A percentile compares a stretch with the other conserved stretches of the same genome.
Conservation (phyloP, 495 filamentous ascomycete genomes). For the Acidiella bohemica region DNA sequence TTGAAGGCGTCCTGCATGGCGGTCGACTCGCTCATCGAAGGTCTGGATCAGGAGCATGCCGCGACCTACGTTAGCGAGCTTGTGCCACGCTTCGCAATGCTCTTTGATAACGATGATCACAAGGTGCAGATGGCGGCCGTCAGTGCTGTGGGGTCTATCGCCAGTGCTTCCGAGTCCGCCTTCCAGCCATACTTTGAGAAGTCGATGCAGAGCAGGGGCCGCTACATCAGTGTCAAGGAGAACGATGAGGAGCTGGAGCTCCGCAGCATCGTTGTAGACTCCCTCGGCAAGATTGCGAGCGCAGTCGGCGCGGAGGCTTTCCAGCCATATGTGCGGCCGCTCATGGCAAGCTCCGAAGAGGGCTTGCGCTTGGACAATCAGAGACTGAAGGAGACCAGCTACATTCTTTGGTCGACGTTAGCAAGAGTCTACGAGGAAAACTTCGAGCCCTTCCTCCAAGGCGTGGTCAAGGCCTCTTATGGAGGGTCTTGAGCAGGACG, state of each 20-base stretch:
- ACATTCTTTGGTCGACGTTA: constrained; percentile 89
- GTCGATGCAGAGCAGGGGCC: constrained; percentile 72
- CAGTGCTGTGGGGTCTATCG: constrained; percentile 79
- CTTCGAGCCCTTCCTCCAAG: constrained; percentile 73
- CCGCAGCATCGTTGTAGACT: constrained; percentile 74
- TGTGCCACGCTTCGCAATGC: constrained; percentile 64
- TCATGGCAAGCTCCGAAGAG: constrained; percentile 87
- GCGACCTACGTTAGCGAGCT: constrained; percentile 67
- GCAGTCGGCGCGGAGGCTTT: constrained; percentile 80
- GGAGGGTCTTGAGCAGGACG: constrained; percentile 75
- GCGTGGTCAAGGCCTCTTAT: constrained; percentile 76
- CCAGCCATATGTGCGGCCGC: constrained; percentile 72
- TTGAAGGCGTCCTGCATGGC: constrained; percentile 82
- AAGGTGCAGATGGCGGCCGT: constrained; percentile 82
- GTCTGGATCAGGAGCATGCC: constrained; percentile 72
- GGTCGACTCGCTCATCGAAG: constrained; percentile 80
- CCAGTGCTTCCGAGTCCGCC: constrained; percentile 61
- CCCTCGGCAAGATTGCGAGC: constrained; percentile 79
- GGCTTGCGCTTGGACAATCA: constrained; percentile 81
- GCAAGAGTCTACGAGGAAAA: constrained; percentile 88
- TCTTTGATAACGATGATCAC: constrained; percentile 70
- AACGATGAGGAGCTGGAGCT: constrained; percentile 81
- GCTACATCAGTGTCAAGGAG: constrained; percentile 75
- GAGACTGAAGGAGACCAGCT: constrained; percentile 83
- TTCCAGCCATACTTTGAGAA: constrained; percentile 84